Evolutionary conservation across 2,329 filamentous ascomycete species (phyloP).

Genomic region (Pestalotiopsis sp.): DNA sequence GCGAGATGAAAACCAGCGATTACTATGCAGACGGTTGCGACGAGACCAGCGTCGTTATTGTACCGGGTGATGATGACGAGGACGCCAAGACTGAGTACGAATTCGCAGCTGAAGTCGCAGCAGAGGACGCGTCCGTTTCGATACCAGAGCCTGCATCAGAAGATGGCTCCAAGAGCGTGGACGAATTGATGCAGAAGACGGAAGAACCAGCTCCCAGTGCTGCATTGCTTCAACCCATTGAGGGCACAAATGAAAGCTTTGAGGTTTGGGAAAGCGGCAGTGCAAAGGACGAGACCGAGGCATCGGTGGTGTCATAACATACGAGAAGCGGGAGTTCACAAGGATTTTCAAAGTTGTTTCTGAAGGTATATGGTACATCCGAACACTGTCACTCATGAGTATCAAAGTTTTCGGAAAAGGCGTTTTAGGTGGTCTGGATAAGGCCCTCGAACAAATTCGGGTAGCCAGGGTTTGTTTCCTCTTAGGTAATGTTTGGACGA

Average conservation of each 20-base stretch:
- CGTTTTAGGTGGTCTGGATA: not conserved
- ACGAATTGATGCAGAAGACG: slow-evolving; percentile 40
- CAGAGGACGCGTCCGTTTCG: slow-evolving; percentile 35
- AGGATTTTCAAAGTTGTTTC: not conserved
- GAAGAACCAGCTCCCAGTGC: slow-evolving; percentile 44
- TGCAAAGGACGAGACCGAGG: slow-evolving; percentile 58
- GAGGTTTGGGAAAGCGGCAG: slow-evolving; percentile 74
- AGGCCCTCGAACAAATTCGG: not conserved
- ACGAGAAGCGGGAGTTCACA: not conserved
- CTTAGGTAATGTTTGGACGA: slow-evolving; percentile 1
- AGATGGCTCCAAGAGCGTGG: slow-evolving; percentile 30
- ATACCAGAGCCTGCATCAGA: slow-evolving; percentile 28
- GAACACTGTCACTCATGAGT: slow-evolving; percentile 14
- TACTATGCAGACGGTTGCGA: slow-evolving; percentile 71
- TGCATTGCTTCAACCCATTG: slow-evolving; percentile 55
- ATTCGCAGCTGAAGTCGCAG: slow-evolving; percentile 29
- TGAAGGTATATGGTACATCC: slow-evolving; percentile 6
- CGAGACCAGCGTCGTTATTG: slow-evolving; percentile 61
- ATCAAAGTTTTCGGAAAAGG: slow-evolving; percentile 10
- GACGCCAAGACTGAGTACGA: slow-evolving; percentile 30
- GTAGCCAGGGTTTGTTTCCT: not conserved
- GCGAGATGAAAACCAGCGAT: slow-evolving; percentile 68
- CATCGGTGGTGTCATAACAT: slow-evolving; percentile 13
- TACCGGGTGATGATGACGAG: slow-evolving; percentile 63
- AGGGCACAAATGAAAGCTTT: slow-evolving; percentile 63